Evolutionary conservation across 164 flowering plant species (phyloP), one percentile per base, ranked within the genome.

Genomic region (Hamamelis virginiana): DNA sequence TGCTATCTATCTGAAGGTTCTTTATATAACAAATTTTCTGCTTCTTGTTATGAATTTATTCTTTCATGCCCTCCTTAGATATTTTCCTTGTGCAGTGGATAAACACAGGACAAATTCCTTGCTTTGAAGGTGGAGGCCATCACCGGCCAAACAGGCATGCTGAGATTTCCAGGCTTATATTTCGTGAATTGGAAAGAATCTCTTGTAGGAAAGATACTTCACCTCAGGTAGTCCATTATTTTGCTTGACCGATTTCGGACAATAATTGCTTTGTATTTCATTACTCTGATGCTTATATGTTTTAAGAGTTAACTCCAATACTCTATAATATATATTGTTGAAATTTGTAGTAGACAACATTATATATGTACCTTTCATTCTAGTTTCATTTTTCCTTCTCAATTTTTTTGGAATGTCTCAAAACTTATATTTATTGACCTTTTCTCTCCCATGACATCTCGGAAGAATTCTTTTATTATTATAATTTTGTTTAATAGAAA

Each of bases 91-190:
- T 84, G 83, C 84, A 94, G 98, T 94, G 97, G 98, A 92, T 94
- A 80, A 92, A 94, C 80, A 94, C 88, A 18, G 98, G 98, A 21
- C 95, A 94, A 77, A 89, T 94, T 73, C 95, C 98, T 26, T 94
- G 98, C 80, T 94, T 86, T 74, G 97, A 94, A 75, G 98, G 72
- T 76, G 98, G 98, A 70, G 97, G 98, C 69, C 98, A 94, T 83
- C 95, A 85, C 70, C 80, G 98, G 58, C 98, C 98, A 68, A 94
- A 86, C 76, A 88, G 85, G 80, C 98, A 94, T 88, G 98, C 98
- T 68, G 97, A 92, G 83, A 94, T 94, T 76, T 91, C 98, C 41
- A 88, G 95, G 84, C 81, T 80, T 63, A 94, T 92, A 76, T 94
- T 94, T 68, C 86, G 97, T 65, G 94, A 94, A 80, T 51, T 94